A percentile compares a stretch with the other conserved stretches of the same genome.
phyloP scores from a whole-genome alignment of 768 basidiomycete species.

The Hygrocybe punicea region DNA sequence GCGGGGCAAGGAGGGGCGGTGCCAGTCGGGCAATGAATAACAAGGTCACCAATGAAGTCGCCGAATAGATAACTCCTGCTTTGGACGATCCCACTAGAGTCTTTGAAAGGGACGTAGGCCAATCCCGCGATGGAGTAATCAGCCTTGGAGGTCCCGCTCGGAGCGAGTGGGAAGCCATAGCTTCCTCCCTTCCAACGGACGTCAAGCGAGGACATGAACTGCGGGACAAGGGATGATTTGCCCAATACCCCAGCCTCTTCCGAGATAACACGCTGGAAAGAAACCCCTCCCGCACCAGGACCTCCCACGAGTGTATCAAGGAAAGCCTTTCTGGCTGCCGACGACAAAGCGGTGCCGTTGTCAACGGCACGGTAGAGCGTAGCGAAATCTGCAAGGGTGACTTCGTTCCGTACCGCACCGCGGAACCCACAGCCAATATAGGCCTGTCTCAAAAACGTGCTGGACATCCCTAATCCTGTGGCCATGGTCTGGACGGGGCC shows the following conservation, averaged over 20 bases:
- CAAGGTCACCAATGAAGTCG: conserved; percentile 1
- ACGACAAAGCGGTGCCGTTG: neutral
- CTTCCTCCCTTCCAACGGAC: conserved; percentile 2
- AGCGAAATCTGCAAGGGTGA: conserved; percentile 3
- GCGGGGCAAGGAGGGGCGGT: neutral
- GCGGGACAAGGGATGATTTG: neutral
- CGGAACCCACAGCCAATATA: conserved; percentile 2
- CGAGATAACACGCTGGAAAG: neutral
- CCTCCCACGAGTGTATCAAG: conserved; percentile 3
- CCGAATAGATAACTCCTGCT: neutral
- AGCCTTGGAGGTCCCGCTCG: neutral
- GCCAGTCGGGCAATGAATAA: neutral
- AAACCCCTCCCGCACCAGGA: neutral
- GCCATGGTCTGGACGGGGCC: conserved; percentile 1
- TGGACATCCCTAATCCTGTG: neutral
- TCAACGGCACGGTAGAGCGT: neutral
- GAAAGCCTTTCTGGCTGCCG: neutral
- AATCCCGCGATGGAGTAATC: conserved; percentile 1
- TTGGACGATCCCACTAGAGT: neutral
- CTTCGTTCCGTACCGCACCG: neutral
- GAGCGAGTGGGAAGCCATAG: neutral
- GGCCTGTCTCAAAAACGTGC: conserved; percentile 1
- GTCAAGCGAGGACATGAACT: conserved; percentile 2
- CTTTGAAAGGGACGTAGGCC: conserved; percentile 3
- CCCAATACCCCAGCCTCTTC: neutral